phyloP scores from a whole-genome alignment of 1,284 basidiomycete species.

The Ganoderma lingzhi region DNA sequence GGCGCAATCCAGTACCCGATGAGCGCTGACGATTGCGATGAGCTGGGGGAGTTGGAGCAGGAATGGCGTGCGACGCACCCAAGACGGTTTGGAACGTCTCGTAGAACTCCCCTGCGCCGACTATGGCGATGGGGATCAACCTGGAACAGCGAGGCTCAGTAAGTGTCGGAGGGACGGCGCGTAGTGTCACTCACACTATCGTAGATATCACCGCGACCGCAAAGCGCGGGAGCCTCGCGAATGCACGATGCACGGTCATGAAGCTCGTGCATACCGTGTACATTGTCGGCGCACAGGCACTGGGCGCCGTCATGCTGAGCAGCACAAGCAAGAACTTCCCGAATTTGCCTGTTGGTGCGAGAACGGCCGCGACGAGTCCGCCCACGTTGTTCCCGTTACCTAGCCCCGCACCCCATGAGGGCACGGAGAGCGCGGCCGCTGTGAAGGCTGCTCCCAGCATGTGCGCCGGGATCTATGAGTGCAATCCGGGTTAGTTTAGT shows the following conservation, averaged over 20 bases:
- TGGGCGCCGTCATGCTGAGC: constrained; percentile 61
- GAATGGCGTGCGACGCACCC: constrained; percentile 44
- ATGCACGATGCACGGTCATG: constrained; percentile 69
- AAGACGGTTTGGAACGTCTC: constrained; percentile 63
- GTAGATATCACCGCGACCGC: constrained; percentile 75
- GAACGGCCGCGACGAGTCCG: constrained; percentile 53
- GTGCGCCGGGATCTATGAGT: constrained; percentile 59
- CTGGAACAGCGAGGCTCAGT: constrained; percentile 40
- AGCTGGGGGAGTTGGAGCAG: neutral
- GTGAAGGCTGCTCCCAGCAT: constrained; percentile 72
- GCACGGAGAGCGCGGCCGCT: constrained; percentile 62
- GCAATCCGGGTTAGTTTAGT: constrained; percentile 9
- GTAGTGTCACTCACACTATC: constrained; percentile 58
- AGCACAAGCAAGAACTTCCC: constrained; percentile 69
- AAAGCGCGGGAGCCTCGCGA: constrained; percentile 73
- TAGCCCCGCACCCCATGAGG: constrained; percentile 64
- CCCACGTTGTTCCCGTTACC: constrained; percentile 63
- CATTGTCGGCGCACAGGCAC: constrained; percentile 75
- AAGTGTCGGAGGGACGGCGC: neutral
- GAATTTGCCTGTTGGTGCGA: constrained; percentile 55
- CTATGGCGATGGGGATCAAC: constrained; percentile 64
- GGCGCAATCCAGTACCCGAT: constrained; percentile 71
- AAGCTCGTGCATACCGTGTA: constrained; percentile 80
- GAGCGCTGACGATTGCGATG: constrained; percentile 41
- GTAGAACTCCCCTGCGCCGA: constrained; percentile 68